Evolutionary conservation across 768 basidiomycete genomes (phyloP).

Genomic region (Boletus speciosus): DNA sequence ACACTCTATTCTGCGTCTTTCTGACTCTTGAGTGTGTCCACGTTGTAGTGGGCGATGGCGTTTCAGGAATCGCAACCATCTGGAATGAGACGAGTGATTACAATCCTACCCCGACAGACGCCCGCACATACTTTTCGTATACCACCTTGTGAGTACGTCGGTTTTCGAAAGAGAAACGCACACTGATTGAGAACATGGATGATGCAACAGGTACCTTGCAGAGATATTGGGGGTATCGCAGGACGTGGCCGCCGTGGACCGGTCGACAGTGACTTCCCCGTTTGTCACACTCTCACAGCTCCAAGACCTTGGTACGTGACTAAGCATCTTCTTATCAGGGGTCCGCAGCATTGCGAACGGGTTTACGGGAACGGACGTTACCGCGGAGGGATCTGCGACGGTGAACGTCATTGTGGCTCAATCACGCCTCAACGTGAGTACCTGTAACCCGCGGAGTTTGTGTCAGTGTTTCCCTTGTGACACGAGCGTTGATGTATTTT

Average conservation of each 20-base stretch:
- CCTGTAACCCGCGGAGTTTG: no score
- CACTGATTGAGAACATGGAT: neutral
- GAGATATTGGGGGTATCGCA: neutral
- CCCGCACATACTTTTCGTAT: neutral
- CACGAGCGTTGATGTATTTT: neutral
- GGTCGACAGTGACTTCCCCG: neutral
- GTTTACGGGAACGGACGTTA: neutral
- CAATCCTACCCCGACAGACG: neutral
- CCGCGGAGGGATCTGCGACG: neutral
- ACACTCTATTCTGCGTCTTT: no score
- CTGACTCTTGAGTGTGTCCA: neutral
- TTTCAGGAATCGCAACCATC: neutral
- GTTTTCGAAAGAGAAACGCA: neutral
- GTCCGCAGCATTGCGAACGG: neutral
- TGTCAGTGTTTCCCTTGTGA: neutral
- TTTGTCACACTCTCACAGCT: neutral
- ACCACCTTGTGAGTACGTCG: neutral
- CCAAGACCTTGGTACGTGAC: neutral
- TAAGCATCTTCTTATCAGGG: neutral
- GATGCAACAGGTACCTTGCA: neutral
- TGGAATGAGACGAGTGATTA: neutral
- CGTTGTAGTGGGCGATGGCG: neutral
- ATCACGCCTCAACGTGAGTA: neutral
- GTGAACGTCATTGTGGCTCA: neutral
- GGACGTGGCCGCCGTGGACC: neutral